These are phyloP conservation scores for Leccinellum albellum DNA, from an alignment of 768 basidiomycete species.

Conservation along the genomic window DNA sequence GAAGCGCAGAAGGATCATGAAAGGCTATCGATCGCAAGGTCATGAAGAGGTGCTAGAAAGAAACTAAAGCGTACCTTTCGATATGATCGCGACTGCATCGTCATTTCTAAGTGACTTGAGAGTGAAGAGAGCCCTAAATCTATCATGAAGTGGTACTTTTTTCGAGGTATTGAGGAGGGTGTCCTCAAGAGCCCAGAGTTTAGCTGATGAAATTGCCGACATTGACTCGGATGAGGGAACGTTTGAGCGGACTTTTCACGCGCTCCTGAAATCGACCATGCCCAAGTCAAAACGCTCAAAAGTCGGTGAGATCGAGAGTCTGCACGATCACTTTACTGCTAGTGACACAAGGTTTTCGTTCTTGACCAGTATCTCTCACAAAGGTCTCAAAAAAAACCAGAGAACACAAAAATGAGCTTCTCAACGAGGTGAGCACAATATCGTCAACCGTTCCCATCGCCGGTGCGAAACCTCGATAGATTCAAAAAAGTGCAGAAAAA, in stretches of 20 bases:
- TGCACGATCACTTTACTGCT: not conserved
- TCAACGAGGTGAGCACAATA: constrained; percentile 60
- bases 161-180: constrained; percentile 75
- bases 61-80: constrained; percentile 55
- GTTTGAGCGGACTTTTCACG: constrained; percentile 47
- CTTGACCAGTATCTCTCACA: constrained; percentile 75
- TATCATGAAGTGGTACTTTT: constrained; percentile 71
- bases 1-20: constrained; percentile 77
- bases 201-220: constrained; percentile 38
- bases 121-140: constrained; percentile 90
- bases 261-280: constrained; percentile 44
- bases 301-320: constrained; percentile 55
- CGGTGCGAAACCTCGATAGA: constrained; percentile 42
- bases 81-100: constrained; percentile 79
- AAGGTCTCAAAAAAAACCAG: constrained; percentile 92
- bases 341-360: constrained; percentile 13
- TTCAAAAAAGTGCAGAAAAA: constrained; percentile 81
- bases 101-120: constrained; percentile 79
- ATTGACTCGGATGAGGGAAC: constrained; percentile 31
- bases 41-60: not conserved
- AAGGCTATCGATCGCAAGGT: constrained; percentile 53
- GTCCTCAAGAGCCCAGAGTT: constrained; percentile 67
- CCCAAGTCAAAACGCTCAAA: constrained; percentile 88
- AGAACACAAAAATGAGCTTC: constrained; percentile 82
- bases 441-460: constrained; percentile 4